These are phyloP conservation scores for Solanum phureja DNA, from an alignment of 257 asterid species.

Conservation along the genomic window DNA sequence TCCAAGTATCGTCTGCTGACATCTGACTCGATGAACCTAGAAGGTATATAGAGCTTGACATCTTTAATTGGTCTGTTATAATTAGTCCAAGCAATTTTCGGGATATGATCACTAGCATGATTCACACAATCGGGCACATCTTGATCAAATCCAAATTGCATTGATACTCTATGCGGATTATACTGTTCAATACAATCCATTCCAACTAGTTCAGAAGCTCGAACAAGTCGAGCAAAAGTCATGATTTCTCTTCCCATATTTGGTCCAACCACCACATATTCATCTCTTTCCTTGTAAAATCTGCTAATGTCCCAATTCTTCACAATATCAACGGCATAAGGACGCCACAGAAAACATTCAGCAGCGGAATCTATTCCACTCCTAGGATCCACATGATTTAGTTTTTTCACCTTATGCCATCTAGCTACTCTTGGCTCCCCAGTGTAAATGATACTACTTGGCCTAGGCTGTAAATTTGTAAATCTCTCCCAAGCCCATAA, in stretches of 20 bases:
- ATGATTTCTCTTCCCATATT: background rate
- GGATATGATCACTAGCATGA: background rate
- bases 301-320: background rate
- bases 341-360: constrained; percentile 17
- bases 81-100: constrained; percentile 15
- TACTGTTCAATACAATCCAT: constrained; percentile 19
- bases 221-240: constrained; percentile 9
- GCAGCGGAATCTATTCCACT: background rate
- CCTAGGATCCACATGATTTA: background rate
- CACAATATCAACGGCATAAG: background rate
- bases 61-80: constrained; percentile 20
- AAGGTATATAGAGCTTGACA: constrained; percentile 12
- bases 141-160: constrained; percentile 33
- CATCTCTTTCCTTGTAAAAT: constrained; percentile 1
- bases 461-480: constrained; percentile 1
- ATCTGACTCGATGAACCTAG: constrained; percentile 11
- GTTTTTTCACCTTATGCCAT: constrained; percentile 17
- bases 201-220: constrained; percentile 19
- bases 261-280: background rate
- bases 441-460: background rate
- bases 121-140: constrained; percentile 16
- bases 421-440: constrained; percentile 21
- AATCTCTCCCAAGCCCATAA: constrained; percentile 47
- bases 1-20: constrained; percentile 14
- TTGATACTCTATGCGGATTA: constrained; percentile 24